Percentiles rank a stretch among this genome's conserved stretches.
Evolutionary conservation across 2,329 filamentous ascomycete species (phyloP).

Genomic region (Boeremia lycopersici): DNA sequence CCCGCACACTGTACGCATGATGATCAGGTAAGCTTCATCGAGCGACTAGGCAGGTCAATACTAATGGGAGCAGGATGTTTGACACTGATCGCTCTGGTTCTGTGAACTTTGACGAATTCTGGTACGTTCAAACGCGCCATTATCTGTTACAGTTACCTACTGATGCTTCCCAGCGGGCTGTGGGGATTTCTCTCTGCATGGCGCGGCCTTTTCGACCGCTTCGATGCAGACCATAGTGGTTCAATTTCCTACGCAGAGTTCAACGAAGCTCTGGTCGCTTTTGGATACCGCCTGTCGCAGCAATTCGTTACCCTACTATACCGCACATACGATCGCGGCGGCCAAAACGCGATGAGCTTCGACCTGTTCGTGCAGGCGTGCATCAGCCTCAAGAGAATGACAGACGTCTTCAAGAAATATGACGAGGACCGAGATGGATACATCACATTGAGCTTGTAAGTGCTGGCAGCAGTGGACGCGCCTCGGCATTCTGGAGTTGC

Average conservation of each 20-base stretch:
- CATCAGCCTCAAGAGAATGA: constrained; percentile 97
- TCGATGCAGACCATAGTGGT: constrained; percentile 85
- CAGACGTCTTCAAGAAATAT: constrained; percentile 98
- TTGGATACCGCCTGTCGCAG: constrained; percentile 83
- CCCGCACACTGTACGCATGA: constrained; percentile 92
- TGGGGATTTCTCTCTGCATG: constrained; percentile 97
- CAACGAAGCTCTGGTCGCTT: constrained; percentile 83
- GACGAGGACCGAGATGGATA: constrained; percentile 96
- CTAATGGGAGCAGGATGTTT: constrained; percentile 72
- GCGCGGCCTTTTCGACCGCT: constrained; percentile 92
- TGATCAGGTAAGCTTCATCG: constrained; percentile 67
- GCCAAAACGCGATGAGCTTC: constrained; percentile 64
- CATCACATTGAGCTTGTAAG: constrained; percentile 62
- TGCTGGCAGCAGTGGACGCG: constrained; percentile 18
- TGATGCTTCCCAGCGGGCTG: constrained; percentile 62
- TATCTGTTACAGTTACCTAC: constrained; percentile 1
- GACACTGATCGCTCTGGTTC: constrained; percentile 87
- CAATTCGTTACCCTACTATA: constrained; percentile 87
- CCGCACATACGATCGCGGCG: constrained; percentile 74
- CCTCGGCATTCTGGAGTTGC: background rate
- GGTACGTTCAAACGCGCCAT: constrained; percentile 49
- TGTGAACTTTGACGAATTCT: constrained; percentile 95
- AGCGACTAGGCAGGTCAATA: background rate
- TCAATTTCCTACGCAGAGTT: constrained; percentile 89
- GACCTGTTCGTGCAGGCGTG: constrained; percentile 98